These are phyloP conservation scores for Trametes punicea DNA, from an alignment of 768 basidiomycete genomes.

Conservation along the genomic window DNA sequence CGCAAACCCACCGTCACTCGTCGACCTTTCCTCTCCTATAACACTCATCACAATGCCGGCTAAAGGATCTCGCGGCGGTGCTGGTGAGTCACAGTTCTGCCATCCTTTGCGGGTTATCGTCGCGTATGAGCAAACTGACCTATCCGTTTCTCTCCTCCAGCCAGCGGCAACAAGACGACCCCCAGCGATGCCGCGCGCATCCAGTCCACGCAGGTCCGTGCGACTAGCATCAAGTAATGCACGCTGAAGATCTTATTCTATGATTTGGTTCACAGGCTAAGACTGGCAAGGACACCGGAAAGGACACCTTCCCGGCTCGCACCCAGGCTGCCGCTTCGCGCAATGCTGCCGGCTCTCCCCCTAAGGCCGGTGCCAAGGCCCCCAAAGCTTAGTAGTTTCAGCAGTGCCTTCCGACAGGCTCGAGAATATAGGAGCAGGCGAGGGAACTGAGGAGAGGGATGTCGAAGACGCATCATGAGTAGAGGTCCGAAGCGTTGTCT, in stretches of 20 bases:
- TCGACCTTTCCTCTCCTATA: background rate
- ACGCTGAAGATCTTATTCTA: background rate
- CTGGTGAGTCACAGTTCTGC: background rate
- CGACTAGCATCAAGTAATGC: background rate
- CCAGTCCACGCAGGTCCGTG: slow-evolving; percentile 28
- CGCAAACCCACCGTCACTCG: background rate
- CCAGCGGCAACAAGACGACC: slow-evolving; percentile 22
- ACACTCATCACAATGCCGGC: slow-evolving; percentile 22
- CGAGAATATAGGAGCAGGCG: background rate
- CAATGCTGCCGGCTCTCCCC: slow-evolving; percentile 19
- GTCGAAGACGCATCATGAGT: background rate
- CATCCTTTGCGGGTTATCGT: background rate
- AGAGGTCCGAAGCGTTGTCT: too few species aligned
- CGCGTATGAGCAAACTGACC: too few species aligned
- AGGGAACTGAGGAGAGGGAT: background rate
- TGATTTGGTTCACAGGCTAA: slow-evolving; percentile 24
- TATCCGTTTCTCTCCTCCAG: background rate
- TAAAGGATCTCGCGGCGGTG: slow-evolving; percentile 20
- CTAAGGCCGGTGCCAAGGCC: slow-evolving; percentile 20
- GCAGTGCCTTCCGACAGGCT: background rate
- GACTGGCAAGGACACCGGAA: slow-evolving; percentile 28
- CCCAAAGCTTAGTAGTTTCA: slow-evolving; percentile 3
- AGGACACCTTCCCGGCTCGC: slow-evolving; percentile 28
- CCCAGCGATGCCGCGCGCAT: slow-evolving; percentile 26
- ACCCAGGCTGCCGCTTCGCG: slow-evolving; percentile 23